These are phyloP conservation scores for Neurospora sp. DNA, from an alignment of 495 filamentous ascomycete genomes.

Conservation along the genomic window DNA sequence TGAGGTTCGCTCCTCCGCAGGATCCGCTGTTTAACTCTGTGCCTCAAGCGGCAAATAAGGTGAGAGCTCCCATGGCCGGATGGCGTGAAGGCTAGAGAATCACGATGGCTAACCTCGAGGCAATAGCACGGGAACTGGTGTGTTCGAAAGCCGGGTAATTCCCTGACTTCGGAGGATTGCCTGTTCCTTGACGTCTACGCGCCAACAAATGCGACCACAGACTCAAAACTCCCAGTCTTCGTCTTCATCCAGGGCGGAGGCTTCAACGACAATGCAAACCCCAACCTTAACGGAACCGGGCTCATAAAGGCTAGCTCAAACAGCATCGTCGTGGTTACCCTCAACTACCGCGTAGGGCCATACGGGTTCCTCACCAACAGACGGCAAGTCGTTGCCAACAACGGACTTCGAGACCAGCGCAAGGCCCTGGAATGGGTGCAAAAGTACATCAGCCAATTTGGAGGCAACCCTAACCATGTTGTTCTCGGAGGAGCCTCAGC, in stretches of 20 bases:
- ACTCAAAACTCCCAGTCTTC: slow-evolving; percentile 50
- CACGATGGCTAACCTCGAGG: slow-evolving; percentile 14
- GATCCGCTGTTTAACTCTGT: slow-evolving; percentile 18
- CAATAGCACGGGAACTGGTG: slow-evolving; percentile 29
- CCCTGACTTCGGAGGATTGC: slow-evolving; percentile 50
- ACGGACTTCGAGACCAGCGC: slow-evolving; percentile 60
- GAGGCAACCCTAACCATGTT: slow-evolving; percentile 58
- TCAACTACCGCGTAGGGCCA: slow-evolving; percentile 63
- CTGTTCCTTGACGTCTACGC: slow-evolving; percentile 62
- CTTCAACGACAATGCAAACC: slow-evolving; percentile 49
- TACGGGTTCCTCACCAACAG: slow-evolving; percentile 58
- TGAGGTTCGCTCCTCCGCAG: slow-evolving; percentile 26
- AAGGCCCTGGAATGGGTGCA: slow-evolving; percentile 58
- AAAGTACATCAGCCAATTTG: slow-evolving; percentile 54
- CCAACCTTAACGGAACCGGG: slow-evolving; percentile 51
- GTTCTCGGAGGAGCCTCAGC: slow-evolving; percentile 59
- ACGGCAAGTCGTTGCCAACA: slow-evolving; percentile 48
- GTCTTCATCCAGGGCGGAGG: slow-evolving; percentile 65
- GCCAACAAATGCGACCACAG: slow-evolving; percentile 39
- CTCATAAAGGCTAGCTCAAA: slow-evolving; percentile 47
- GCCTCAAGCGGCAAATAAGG: slow-evolving; percentile 21
- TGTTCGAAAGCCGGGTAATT: slow-evolving; percentile 39
- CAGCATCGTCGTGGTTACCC: slow-evolving; percentile 56
- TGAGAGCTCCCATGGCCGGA: slow-evolving; percentile 4
- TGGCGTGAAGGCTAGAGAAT: not conserved